phyloP scores from a whole-genome alignment of 495 filamentous ascomycete species.

The Neurospora africana region DNA sequence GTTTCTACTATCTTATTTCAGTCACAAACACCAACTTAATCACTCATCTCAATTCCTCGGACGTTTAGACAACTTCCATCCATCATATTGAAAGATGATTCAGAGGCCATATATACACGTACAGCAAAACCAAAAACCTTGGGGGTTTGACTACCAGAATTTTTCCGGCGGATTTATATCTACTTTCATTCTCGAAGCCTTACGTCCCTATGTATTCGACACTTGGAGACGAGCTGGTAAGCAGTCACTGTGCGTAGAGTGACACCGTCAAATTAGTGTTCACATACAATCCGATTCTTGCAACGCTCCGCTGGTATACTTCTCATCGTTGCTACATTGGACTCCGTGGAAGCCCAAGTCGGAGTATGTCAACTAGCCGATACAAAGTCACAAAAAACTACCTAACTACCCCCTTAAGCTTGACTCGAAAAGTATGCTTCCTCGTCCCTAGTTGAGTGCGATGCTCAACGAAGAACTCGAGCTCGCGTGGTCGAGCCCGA shows the following conservation, averaged over 20 bases:
- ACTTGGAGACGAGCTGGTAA: background rate
- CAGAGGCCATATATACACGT: no score
- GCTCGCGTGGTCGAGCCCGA: no score
- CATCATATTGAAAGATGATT: no score
- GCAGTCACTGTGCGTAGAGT: background rate
- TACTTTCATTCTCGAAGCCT: background rate
- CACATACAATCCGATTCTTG: background rate
- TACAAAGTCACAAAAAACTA: background rate
- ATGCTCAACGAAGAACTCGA: no score
- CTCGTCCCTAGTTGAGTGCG: no score
- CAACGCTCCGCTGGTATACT: constrained; percentile 1
- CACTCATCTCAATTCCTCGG: background rate
- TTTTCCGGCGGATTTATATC: no score
- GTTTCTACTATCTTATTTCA: no score
- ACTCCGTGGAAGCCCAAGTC: constrained; percentile 2
- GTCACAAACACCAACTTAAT: background rate
- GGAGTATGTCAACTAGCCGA: background rate
- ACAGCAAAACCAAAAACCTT: no score
- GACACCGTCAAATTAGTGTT: background rate
- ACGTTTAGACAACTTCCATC: background rate
- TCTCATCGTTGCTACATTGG: constrained; percentile 23
- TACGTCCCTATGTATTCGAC: background rate
- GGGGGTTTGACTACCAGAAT: no score
- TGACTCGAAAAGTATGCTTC: no score
- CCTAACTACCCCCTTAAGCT: no score